phyloP scores from a whole-genome alignment of 805 yeast species.

The Isabelozyma heimii region DNA sequence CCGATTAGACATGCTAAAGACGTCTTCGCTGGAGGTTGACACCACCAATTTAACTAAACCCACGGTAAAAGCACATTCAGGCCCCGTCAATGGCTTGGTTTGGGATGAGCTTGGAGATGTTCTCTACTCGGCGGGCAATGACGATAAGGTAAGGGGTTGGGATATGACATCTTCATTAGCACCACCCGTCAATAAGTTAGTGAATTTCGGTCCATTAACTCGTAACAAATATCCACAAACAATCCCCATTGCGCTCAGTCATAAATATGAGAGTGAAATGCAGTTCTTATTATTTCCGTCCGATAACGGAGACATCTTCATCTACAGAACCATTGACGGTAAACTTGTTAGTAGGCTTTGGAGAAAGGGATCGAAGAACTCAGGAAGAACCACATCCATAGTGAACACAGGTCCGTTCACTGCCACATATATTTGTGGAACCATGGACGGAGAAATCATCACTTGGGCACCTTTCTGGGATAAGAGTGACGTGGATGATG shows the following conservation, averaged over 20 bases:
- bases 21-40: conserved; percentile 15
- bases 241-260: conserved; percentile 53
- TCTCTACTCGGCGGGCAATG: conserved; percentile 69
- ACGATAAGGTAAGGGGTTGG: conserved; percentile 82
- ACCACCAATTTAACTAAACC: conserved; percentile 25
- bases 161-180: conserved; percentile 42
- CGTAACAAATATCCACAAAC: conserved; percentile 55
- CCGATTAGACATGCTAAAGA: conserved; percentile 56
- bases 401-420: conserved; percentile 45
- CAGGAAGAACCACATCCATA: conserved; percentile 50
- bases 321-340: conserved; percentile 60
- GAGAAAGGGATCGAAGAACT: conserved; percentile 37
- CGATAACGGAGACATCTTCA: conserved; percentile 68
- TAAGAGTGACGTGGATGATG: conserved; percentile 6
- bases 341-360: conserved; percentile 57
- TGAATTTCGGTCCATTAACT: conserved; percentile 76
- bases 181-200: conserved; percentile 55
- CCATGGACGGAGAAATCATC: conserved; percentile 63
- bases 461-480: conserved; percentile 45
- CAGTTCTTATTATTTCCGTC: conserved; percentile 69
- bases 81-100: conserved; percentile 71
- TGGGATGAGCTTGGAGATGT: conserved; percentile 71
- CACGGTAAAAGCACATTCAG: conserved; percentile 66
- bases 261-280: conserved; percentile 48
- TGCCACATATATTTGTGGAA: conserved; percentile 55